These are phyloP conservation scores for Sarcomyxa edulis DNA, from an alignment of 768 basidiomycete species.

Conservation along the genomic window DNA sequence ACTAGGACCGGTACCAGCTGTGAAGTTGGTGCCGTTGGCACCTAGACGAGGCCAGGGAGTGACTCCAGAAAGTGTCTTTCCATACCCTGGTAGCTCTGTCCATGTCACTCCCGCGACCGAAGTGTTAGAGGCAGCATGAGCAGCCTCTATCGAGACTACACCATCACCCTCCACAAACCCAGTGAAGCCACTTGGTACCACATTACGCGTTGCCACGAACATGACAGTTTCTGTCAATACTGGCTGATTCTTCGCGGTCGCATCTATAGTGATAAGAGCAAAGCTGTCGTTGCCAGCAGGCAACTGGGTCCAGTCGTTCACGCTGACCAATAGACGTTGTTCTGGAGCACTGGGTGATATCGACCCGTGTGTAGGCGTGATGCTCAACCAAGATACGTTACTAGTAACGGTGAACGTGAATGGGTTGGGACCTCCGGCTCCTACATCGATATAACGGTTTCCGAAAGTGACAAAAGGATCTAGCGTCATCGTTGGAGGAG, in stretches of 20 bases:
- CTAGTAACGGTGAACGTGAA: slow-evolving; percentile 49
- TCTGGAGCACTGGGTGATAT: slow-evolving; percentile 44
- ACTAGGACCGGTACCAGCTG: slow-evolving; percentile 56
- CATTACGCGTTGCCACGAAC: slow-evolving; percentile 32
- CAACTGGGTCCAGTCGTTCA: slow-evolving; percentile 53
- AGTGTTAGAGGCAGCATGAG: slow-evolving; percentile 44
- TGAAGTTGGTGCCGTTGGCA: slow-evolving; percentile 48
- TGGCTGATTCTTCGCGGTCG: slow-evolving; percentile 35
- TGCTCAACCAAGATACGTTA: slow-evolving; percentile 49
- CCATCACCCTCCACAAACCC: slow-evolving; percentile 64
- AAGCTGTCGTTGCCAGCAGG: slow-evolving; percentile 26
- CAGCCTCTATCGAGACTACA: slow-evolving; percentile 62
- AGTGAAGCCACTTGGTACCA: slow-evolving; percentile 38
- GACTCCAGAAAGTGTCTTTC: slow-evolving; percentile 54
- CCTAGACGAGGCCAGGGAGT: slow-evolving; percentile 51
- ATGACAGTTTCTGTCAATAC: slow-evolving; percentile 23
- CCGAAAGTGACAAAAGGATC: slow-evolving; percentile 52
- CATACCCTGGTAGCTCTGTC: slow-evolving; percentile 56
- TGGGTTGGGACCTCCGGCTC: slow-evolving; percentile 51
- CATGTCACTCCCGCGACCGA: slow-evolving; percentile 49
- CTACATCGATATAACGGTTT: slow-evolving; percentile 56
- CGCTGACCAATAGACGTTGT: slow-evolving; percentile 46
- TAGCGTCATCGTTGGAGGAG: slow-evolving; percentile 42
- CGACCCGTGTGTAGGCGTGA: slow-evolving; percentile 41
- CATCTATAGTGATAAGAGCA: slow-evolving; percentile 41